Conservation (phyloP, 805 yeast species). For the Wickerhamiella sorbophila region DNA sequence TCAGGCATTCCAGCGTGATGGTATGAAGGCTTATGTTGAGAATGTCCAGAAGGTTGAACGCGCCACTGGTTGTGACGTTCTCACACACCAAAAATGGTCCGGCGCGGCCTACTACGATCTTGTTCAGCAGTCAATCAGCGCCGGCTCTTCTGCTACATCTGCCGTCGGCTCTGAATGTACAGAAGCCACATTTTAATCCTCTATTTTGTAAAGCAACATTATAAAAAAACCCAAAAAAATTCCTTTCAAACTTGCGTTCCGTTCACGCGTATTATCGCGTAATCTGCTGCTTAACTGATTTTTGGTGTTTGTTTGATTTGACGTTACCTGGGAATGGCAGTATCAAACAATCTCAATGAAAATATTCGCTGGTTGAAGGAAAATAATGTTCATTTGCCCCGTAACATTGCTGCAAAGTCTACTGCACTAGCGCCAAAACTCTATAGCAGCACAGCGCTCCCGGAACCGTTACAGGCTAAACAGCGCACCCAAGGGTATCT, state of each 20-base stretch:
- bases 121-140: constrained; percentile 30
- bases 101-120: constrained; percentile 44
- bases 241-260: background rate
- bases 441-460: no score
- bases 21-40: constrained; percentile 47
- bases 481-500: no score
- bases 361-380: background rate
- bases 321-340: background rate
- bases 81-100: constrained; percentile 50
- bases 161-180: constrained; percentile 33
- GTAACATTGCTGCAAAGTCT: no score
- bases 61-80: constrained; percentile 34
- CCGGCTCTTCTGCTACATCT: constrained; percentile 32
- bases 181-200: constrained; percentile 20
- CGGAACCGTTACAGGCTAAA: no score
- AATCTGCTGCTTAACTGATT: background rate
- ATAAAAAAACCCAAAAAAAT: background rate
- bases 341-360: background rate
- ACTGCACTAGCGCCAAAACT: no score
- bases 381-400: background rate
- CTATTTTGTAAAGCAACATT: background rate
- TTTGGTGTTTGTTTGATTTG: no score
- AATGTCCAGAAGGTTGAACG: constrained; percentile 36
- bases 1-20: constrained; percentile 34
- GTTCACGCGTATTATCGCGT: background rate